These are phyloP conservation scores for Exophiala calicioides DNA, from an alignment of 2,329 filamentous ascomycete genomes.

Conservation along the genomic window DNA sequence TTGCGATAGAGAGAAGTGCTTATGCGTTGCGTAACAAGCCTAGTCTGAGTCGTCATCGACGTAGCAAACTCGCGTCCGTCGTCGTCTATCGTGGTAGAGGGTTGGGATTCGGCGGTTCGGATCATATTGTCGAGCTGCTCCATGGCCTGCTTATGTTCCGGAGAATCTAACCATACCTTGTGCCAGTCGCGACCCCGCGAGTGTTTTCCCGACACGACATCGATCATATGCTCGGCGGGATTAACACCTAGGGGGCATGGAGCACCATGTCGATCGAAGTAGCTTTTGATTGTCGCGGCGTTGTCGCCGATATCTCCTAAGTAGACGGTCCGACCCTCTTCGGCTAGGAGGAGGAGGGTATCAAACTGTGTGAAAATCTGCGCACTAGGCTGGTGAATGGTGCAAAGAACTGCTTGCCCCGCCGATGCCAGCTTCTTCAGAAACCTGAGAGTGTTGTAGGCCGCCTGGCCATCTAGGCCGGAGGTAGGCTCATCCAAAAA, in stretches of 20 bases:
- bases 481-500: conserved; percentile 66
- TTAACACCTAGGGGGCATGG: conserved; percentile 55
- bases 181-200: conserved; percentile 64
- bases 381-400: conserved; percentile 87
- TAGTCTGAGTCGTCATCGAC: conserved; percentile 56
- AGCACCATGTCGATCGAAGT: conserved; percentile 57
- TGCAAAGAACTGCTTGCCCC: conserved; percentile 85
- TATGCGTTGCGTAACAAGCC: conserved; percentile 41
- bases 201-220: conserved; percentile 62
- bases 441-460: conserved; percentile 64
- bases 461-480: conserved; percentile 68
- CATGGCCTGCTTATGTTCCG: conserved; percentile 49
- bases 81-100: conserved; percentile 43
- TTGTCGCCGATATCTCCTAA: conserved; percentile 83
- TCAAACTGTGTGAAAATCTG: conserved; percentile 88
- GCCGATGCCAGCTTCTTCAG: conserved; percentile 65
- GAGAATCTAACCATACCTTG: conserved; percentile 60
- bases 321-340: conserved; percentile 79
- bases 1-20: conserved; percentile 42
- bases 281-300: conserved; percentile 65
- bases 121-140: conserved; percentile 58
- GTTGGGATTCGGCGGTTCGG: conserved; percentile 44
- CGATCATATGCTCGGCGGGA: conserved; percentile 53
- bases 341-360: conserved; percentile 73
- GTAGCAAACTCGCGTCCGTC: conserved; percentile 65